These are phyloP conservation scores for Solanum arcanum DNA, from an alignment of 257 asterid genomes.

Conservation along the genomic window DNA sequence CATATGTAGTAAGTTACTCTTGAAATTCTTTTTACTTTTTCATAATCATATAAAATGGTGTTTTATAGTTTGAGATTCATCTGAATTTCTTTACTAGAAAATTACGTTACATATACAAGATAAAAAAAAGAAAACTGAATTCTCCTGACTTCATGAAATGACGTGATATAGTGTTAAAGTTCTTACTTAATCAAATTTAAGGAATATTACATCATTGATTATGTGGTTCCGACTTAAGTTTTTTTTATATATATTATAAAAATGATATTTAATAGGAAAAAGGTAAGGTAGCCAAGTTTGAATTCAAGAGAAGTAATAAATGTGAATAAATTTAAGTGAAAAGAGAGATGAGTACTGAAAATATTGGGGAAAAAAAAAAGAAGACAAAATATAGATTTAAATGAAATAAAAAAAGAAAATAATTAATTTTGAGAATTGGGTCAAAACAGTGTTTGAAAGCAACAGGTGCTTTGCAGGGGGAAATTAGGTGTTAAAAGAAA, in stretches of 20 bases:
- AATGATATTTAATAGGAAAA: neutral
- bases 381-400: slow-evolving; percentile 37
- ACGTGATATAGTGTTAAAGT: neutral
- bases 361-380: neutral
- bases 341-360: neutral
- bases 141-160: neutral
- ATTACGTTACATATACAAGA: neutral
- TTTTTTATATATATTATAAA: neutral
- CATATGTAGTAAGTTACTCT: neutral
- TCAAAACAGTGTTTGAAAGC: slow-evolving; percentile 53
- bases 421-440: slow-evolving; percentile 20
- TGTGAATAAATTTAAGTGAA: slow-evolving; percentile 7
- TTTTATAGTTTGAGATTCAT: neutral
- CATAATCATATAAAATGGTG: too few relatives aligned
- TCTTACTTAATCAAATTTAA: neutral
- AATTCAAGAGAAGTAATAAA: neutral
- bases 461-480: slow-evolving; percentile 22
- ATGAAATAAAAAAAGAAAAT: neutral
- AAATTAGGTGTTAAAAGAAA: slow-evolving; percentile 15
- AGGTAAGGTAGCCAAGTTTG: neutral
- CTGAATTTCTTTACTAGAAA: neutral
- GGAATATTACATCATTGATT: neutral
- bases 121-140: neutral
- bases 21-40: neutral
- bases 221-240: neutral